Percentiles rank a stretch among this genome's conserved stretches.
phyloP scores from a whole-genome alignment of 176 grass and related monocot genomes.

The Elymus sibiricus region DNA sequence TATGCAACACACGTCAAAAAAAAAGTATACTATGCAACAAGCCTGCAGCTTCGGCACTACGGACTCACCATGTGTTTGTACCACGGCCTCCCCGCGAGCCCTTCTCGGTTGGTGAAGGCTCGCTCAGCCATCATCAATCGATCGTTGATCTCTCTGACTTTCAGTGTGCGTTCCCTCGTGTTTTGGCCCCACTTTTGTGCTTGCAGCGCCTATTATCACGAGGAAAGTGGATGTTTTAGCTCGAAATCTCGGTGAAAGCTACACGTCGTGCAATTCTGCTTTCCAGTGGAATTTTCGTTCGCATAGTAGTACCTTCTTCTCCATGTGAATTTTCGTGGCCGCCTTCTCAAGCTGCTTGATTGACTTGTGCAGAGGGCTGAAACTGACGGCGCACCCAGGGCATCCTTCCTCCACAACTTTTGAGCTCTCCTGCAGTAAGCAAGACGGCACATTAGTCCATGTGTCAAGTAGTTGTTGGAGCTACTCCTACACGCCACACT shows the following conservation, averaged over 20 bases:
- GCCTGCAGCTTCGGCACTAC: neutral
- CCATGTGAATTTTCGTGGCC: slow-evolving; percentile 47
- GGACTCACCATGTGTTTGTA: slow-evolving; percentile 84
- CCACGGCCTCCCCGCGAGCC: slow-evolving; percentile 70
- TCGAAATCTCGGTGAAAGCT: neutral
- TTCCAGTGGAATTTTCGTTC: neutral
- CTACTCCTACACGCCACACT: neutral
- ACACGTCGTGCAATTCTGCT: neutral
- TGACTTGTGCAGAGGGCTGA: slow-evolving; percentile 65
- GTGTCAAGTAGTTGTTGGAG: slow-evolving; percentile 11
- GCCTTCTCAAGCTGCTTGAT: slow-evolving; percentile 59
- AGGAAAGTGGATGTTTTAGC: neutral
- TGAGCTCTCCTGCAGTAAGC: slow-evolving; percentile 37
- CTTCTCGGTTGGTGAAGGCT: slow-evolving; percentile 75
- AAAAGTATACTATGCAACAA: no score
- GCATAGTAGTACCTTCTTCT: slow-evolving; percentile 52
- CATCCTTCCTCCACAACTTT: slow-evolving; percentile 46
- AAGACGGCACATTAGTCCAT: neutral
- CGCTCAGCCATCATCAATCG: slow-evolving; percentile 83
- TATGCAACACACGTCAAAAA: no score
- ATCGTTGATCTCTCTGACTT: slow-evolving; percentile 77
- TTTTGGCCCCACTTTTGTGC: slow-evolving; percentile 36
- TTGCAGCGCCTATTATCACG: slow-evolving; percentile 43
- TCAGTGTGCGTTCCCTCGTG: slow-evolving; percentile 42
- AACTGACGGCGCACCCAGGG: slow-evolving; percentile 49